phyloP scores from a whole-genome alignment of 2,329 filamentous ascomycete genomes.

The Cladophialophora psammophila region DNA sequence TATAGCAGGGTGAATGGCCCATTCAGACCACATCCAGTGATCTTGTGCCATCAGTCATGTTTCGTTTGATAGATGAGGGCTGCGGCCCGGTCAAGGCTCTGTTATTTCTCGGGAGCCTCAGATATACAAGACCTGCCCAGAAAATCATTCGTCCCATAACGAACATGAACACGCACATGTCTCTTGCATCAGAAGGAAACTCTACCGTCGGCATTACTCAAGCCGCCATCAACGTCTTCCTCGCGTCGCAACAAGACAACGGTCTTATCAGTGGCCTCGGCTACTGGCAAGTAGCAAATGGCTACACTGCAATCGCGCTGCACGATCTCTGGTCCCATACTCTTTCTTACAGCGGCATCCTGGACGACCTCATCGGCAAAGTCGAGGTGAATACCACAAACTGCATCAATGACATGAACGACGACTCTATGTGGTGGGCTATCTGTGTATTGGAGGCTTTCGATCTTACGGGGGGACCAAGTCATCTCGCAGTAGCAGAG shows the following conservation, averaged over 20 bases:
- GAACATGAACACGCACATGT: constrained; percentile 7
- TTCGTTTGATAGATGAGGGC: constrained; percentile 10
- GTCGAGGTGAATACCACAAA: constrained; percentile 25
- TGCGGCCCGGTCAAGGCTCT: neutral
- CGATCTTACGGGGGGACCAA: constrained; percentile 19
- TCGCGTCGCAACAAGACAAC: constrained; percentile 28
- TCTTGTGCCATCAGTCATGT: neutral
- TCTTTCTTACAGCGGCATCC: constrained; percentile 8
- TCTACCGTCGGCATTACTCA: constrained; percentile 26
- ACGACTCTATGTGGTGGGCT: constrained; percentile 38
- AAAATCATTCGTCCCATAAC: neutral
- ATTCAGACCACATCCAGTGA: neutral
- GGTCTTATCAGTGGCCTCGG: constrained; percentile 32
- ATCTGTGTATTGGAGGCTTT: constrained; percentile 32
- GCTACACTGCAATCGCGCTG: constrained; percentile 35
- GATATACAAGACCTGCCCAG: neutral
- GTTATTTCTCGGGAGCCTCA: neutral
- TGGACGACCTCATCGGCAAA: constrained; percentile 27
- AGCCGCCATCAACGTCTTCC: constrained; percentile 32
- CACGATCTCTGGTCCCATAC: constrained; percentile 35
- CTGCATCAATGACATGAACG: constrained; percentile 37
- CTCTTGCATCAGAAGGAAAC: neutral
- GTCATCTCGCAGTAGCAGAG: constrained; percentile 20
- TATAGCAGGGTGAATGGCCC: neutral
- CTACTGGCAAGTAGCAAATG: constrained; percentile 38